Base-by-base conservation (phyloP, 176 grass and related monocot genomes). In the Carex littledalei region DNA sequence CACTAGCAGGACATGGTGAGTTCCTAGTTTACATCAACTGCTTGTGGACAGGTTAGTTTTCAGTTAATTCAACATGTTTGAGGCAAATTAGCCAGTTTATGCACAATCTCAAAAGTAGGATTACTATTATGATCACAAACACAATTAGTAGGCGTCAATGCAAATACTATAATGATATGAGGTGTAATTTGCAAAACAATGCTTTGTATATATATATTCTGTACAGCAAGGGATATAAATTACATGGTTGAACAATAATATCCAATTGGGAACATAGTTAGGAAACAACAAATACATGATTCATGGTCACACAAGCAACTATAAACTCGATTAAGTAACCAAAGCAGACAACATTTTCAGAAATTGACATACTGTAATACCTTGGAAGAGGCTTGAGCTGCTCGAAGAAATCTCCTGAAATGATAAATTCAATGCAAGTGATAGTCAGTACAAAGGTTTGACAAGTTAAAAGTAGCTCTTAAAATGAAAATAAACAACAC, bases 331-430 rank as follows among this genome's bases (percentile, higher is more conserved):
- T 64, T 81, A 62, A 63, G 31, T 14, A 39, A 83, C 39, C 20
- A 52, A 67, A 83, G 34, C 12, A 67, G 34, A 64, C 21, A 66
- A 31, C 18, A 39, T 43, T n/a, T 53, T 67, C 15, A 45, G 35
- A 66, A 65, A 45, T 81, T 41, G 53, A 67, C 9, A 63, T 13
- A 14, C 43, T 69, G 85, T 87, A 79, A 86, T 91, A 95, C 93
- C 84, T 89, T 92, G 76, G 85, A 50, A 83, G 87, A 92, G 86
- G 81, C 84, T 75, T 91, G 90, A 55, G 91, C 87, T 4, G 88
- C 96, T 81, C 93, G 92, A 67, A 99, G 87, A 81, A 95, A 99
- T 88, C 93, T 95, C 91, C 96, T 95, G 90, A 58, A 81, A 52
- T 75, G 56, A 37, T 62, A 45, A 39, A 84, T 79, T 79, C 17